A percentile compares a stretch with the other conserved stretches of the same genome.
These are phyloP conservation scores for Mortierella sp. DNA, from an alignment of 371 early-diverging fungal genomes.

Conservation along the genomic window DNA sequence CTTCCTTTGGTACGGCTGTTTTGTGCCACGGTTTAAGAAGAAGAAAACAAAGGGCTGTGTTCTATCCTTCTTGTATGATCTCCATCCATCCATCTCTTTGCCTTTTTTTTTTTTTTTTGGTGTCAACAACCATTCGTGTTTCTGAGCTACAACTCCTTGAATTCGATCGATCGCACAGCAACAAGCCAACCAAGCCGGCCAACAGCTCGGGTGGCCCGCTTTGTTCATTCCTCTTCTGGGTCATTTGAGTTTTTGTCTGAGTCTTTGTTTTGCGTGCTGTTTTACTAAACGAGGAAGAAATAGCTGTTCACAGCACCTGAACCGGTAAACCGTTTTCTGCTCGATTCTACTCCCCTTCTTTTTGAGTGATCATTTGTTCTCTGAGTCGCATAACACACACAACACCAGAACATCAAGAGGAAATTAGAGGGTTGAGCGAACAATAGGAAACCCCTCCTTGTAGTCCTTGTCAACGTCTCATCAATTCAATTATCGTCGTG, in stretches of 20 bases:
- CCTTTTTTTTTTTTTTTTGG: background rate
- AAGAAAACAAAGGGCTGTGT: background rate
- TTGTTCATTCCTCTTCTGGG: background rate
- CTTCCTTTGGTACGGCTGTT: background rate
- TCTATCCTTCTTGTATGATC: background rate
- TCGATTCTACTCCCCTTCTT: background rate
- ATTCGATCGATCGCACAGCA: background rate
- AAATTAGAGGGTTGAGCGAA: no score
- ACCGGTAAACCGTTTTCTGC: background rate
- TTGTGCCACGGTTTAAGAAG: background rate
- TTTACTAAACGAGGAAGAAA: background rate
- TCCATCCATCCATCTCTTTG: background rate
- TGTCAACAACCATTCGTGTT: background rate
- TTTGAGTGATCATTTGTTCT: background rate
- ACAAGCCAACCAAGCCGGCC: background rate
- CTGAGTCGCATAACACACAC: background rate
- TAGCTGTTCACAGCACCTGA: background rate
- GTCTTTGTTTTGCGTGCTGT: background rate
- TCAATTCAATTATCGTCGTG: background rate
- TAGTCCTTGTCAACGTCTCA: background rate
- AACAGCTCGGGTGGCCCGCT: background rate
- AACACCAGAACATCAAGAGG: background rate
- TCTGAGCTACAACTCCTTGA: background rate
- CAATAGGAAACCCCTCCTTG: no score
- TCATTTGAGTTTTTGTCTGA: background rate